Percentiles rank a stretch among this genome's conserved stretches.
phyloP scores from a whole-genome alignment of 768 basidiomycete species.

The Lactarius sp. region DNA sequence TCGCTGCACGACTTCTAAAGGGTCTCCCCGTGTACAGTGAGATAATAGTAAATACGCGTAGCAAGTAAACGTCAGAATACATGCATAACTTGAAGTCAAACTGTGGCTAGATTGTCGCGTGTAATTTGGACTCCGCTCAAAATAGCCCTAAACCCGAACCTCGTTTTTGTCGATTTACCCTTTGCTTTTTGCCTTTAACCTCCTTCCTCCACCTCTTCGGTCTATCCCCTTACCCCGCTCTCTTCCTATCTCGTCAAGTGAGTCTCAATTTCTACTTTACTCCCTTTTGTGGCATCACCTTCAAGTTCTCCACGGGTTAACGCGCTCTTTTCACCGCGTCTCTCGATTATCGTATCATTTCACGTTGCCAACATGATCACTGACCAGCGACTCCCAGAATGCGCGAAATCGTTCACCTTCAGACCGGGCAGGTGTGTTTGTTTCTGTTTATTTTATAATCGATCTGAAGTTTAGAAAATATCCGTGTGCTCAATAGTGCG shows the following conservation, averaged over 20 bases:
- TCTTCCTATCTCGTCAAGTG: constrained; percentile 24
- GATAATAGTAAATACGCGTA: neutral
- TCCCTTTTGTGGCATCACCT: neutral
- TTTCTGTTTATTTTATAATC: constrained; percentile 4
- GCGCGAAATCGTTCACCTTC: constrained; percentile 99
- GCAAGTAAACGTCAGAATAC: neutral
- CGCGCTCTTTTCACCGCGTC: constrained; percentile 9
- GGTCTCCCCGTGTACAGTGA: neutral
- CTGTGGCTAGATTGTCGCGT: constrained; percentile 7
- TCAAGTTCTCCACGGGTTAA: neutral
- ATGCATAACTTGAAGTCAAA: neutral
- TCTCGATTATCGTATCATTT: constrained; percentile 18
- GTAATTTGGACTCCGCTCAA: constrained; percentile 20
- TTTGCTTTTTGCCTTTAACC: constrained; percentile 20
- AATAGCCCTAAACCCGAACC: constrained; percentile 25
- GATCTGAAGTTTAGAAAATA: constrained; percentile 29
- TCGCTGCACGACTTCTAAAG: neutral
- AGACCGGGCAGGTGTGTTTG: constrained; percentile 87
- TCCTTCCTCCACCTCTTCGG: constrained; percentile 18
- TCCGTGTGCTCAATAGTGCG: constrained; percentile 57
- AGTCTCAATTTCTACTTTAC: neutral
- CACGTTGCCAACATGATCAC: constrained; percentile 2
- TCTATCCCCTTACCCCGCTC: constrained; percentile 18
- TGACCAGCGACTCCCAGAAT: constrained; percentile 47
- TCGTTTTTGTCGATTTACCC: constrained; percentile 24